phyloP scores from a whole-genome alignment of 2,329 filamentous ascomycete genomes.

The Bretziella fagacearum region DNA sequence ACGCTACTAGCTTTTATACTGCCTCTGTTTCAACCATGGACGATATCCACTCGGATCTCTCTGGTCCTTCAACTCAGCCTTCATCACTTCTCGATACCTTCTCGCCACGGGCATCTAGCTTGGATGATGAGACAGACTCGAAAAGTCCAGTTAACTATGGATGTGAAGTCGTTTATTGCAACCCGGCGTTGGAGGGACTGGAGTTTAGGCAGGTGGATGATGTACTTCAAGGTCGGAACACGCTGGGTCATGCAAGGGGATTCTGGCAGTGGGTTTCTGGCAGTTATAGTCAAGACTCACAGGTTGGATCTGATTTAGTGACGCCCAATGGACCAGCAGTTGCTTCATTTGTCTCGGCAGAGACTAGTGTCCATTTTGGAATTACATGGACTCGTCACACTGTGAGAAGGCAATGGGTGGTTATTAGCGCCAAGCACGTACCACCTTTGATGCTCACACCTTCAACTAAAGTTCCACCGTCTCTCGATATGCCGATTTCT shows the following conservation, averaged over 20 bases:
- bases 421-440: constrained; percentile 26
- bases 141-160: neutral
- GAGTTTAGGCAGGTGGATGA: constrained; percentile 20
- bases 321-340: neutral
- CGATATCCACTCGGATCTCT: constrained; percentile 12
- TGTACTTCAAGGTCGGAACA: constrained; percentile 1
- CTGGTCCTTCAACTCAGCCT: constrained; percentile 1
- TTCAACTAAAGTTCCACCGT: neutral
- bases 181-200: constrained; percentile 20
- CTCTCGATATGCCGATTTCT: constrained; percentile 9
- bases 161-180: constrained; percentile 21
- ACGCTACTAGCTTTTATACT: neutral
- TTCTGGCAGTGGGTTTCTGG: constrained; percentile 26
- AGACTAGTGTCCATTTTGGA: constrained; percentile 19
- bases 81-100: constrained; percentile 3
- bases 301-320: neutral
- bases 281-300: neutral
- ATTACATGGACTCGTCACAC: constrained; percentile 25
- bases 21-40: constrained; percentile 8
- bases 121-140: neutral
- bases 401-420: constrained; percentile 23
- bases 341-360: constrained; percentile 17
- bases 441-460: constrained; percentile 14
- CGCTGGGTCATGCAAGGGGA: constrained; percentile 5
- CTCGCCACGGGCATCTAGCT: neutral